These are phyloP conservation scores for Heliosperma pusillum DNA, from an alignment of 148 eudicot genomes.

Conservation along the genomic window DNA sequence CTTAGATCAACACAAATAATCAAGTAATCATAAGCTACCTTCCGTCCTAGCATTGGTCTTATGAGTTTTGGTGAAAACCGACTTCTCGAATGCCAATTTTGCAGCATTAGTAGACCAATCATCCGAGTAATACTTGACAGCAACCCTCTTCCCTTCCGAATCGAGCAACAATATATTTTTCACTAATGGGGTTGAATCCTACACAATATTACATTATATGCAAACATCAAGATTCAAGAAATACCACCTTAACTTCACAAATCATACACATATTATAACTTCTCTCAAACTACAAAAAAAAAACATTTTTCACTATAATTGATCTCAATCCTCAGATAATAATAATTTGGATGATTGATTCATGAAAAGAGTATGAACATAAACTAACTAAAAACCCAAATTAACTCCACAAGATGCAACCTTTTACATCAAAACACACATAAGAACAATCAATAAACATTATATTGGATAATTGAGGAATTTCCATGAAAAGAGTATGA, in stretches of 20 bases:
- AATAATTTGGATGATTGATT: too few relatives aligned
- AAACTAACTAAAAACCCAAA: too few relatives aligned
- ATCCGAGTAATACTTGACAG: conserved; percentile 85
- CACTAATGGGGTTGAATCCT: conserved; percentile 67
- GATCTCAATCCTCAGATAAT: too few relatives aligned
- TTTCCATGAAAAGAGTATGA: not conserved
- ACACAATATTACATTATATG: conserved; percentile 9
- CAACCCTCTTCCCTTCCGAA: conserved; percentile 84
- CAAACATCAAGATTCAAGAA: not conserved
- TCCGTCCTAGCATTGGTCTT: conserved; percentile 88
- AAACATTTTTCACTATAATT: too few relatives aligned
- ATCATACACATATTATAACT: too few relatives aligned
- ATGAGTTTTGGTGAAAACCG: conserved; percentile 76
- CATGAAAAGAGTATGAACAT: too few relatives aligned
- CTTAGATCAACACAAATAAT: not conserved
- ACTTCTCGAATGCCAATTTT: conserved; percentile 77
- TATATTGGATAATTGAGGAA: not conserved
- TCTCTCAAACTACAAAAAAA: not conserved
- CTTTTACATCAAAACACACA: too few relatives aligned
- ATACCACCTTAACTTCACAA: too few relatives aligned
- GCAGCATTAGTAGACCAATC: conserved; percentile 87
- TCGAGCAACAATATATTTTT: conserved; percentile 77
- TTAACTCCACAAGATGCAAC: too few relatives aligned
- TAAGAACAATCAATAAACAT: too few relatives aligned
- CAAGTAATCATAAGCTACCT: conserved; percentile 39